Evolutionary conservation across 2,329 filamentous ascomycete species (phyloP), one percentile per base, ranked within the genome.

Genomic region (Pleurostoma richardsiae): DNA sequence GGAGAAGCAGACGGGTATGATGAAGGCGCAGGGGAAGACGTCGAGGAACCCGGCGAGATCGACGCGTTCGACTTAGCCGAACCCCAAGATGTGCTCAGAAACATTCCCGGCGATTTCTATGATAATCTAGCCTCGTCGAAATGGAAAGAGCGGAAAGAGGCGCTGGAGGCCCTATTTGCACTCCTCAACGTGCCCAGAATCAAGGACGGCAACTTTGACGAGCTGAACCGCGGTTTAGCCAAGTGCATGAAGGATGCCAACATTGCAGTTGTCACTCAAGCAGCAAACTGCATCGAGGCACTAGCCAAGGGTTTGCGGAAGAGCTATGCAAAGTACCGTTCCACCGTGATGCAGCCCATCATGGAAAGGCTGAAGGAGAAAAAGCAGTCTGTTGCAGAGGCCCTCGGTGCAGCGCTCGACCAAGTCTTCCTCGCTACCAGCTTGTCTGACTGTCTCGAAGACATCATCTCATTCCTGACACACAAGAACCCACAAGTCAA

Each of bases 201-300:
- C 65, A 95, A 96, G 65, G 92, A 97, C 56, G 88, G 83, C 5
- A 86, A 89, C 46, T 97, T 90, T 60, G 82, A 85, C 62, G 92
- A 97, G 58, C 78, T 97, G 55, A 82, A 88, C 47, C 80, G 88
- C 50, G 85, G 82, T 4, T 76, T 97, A 46, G 92, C 94, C 40
- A 99, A 97, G 68, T 90, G 83, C 57, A 99, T 99, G 94, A 99
- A 99, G 67, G 95, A 99, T 57, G 94, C 95, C 57, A 99, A 99
- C 61, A 86, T 99, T 55, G 86, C 89, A 4, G 94, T 97, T 42
- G 94, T 96, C 26, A 94, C 87, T 2, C 85, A 94, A 53, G 92
- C 95, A 5, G 94, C 92, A 3, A 91, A 95, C 58, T 96, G 92
- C 66, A 86, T 96, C 31, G 91, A 97, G 59, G 79, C 87, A 29